Base-by-base conservation (phyloP, 257 asterid genomes). In the Anisodus acutangulus region DNA sequence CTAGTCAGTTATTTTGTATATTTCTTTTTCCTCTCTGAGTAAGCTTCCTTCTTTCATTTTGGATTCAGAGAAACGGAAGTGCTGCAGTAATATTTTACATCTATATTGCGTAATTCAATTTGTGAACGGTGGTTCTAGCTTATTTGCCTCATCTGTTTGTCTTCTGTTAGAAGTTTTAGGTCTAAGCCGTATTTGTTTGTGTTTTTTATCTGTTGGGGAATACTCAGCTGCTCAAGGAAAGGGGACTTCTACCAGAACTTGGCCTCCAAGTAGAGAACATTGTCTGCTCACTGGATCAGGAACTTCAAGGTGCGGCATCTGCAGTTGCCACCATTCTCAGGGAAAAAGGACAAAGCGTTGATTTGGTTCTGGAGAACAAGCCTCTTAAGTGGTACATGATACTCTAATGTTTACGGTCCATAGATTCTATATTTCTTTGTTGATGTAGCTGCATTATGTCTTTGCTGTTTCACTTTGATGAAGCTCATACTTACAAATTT, bases 291-390 rank as follows among this genome's bases (percentile, higher is more conserved):
- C 88, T 97, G 88, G 98, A 92, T 88, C 89, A 67, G 84, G 91
- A 92, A 87, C 97, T 97, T 82, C 97, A 90, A 79, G 94, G 94
- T 68, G 92, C 92, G 35, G 98, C 98, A 49, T 90, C 95, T 81
- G 84, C 90, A 66, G 90, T 97, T 85, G 98, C 98, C 79, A 90
- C 91, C 58, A 88, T 84, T 86, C 98, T 97, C 86, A 88, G 99
- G 89, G 97, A 86, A 67, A 92, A 93, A 80, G 97, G 98, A 74
- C 98, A 93, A 87, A 90, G 90, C 8, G 98, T 92, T 47, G 99
- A 93, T 89, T 88, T 97, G 91, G 97, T 97, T 85, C 84, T 97
- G 88, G 99, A 95, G 91, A 89, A 91, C 87, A 97, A 92, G 88
- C 95, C 99, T 26, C 97, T 96, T 7, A 96, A 96, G 86, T 94